Evolutionary conservation across 768 basidiomycete species (phyloP), one percentile per base, ranked within the genome.

Genomic region (Phaeotremella skinneri): DNA sequence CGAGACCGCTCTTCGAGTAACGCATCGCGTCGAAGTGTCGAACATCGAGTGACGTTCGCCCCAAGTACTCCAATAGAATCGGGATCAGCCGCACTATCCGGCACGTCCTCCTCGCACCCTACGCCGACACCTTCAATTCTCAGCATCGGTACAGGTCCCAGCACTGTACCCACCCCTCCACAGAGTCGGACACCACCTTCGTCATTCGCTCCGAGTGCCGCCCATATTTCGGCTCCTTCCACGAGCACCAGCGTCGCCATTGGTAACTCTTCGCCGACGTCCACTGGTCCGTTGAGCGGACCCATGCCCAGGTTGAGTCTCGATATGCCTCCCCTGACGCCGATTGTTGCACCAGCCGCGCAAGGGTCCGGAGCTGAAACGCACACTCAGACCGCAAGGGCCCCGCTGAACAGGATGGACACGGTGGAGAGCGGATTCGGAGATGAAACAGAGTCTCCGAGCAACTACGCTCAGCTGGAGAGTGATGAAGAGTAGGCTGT

Each of bases 401-500:
- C 43, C 11, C 43, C 43, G 43, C 23, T 45, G 13, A 45, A 45
- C 21, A 45, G 43, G 43, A 13, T 45, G 43, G 43, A 45, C 23
- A 45, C 43, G 11, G 43, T 45, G 21, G 43, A 45, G 23, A 13
- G 13, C 6, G 43, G 21, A 45, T 45, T 23, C 21, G 43, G 43
- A 13, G 11, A 13, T 13, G 43, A 6, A 45, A 7, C 21, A 7
- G 43, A 45, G 20, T 11, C 13, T 13, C 11, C 13, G 23, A 13
- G 13, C 13, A 45, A 23, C 23, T 45, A 45, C 21, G 43, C 43
- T 45, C 43, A 23, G 21, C 21, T 45, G 43, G 43, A 45, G 43
- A 45, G 43, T 17, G 34, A 37, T 37, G 34, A 37, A 37, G 34
- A 37, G 34, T 37, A 37, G 17, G n/a, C n/a, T n/a, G n/a, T n/a